A percentile compares a stretch with the other conserved stretches of the same genome.
Conservation (phyloP, 108 stramenopile genomes). For the Nitzschia sp. region DNA sequence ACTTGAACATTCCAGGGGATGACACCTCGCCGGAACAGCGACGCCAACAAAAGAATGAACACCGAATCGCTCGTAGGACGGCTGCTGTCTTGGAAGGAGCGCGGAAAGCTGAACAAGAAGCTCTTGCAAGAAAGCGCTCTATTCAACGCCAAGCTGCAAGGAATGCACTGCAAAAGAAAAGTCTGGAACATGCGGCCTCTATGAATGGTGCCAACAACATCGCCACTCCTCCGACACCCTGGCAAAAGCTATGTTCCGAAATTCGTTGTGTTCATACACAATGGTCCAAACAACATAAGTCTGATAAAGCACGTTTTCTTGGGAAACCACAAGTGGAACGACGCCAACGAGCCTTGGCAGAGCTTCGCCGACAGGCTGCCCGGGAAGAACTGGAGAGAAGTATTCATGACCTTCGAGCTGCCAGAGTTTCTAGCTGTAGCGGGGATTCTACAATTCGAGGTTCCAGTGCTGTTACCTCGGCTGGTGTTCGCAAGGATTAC, state of each 20-base stretch:
- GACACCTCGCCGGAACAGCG: background rate
- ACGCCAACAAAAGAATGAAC: background rate
- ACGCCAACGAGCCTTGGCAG: slow-evolving; percentile 20
- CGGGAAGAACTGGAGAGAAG: slow-evolving; percentile 3
- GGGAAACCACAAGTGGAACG: slow-evolving; percentile 1
- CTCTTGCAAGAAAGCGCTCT: background rate
- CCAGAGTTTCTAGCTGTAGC: background rate
- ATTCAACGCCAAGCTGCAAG: slow-evolving; percentile 7
- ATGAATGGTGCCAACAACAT: background rate
- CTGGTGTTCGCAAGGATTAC: too few species aligned
- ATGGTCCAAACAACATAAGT: too few species aligned
- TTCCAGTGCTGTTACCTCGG: too few species aligned
- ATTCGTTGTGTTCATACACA: too few species aligned
- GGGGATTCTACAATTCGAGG: too few species aligned
- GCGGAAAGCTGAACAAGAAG: slow-evolving; percentile 14
- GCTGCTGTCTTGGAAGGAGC: slow-evolving; percentile 15
- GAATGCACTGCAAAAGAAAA: slow-evolving; percentile 1
- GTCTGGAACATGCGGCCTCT: slow-evolving; percentile 3
- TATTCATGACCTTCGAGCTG: slow-evolving; percentile 8
- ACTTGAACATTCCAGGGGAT: background rate
- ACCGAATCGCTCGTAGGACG: slow-evolving; percentile 6
- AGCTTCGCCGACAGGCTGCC: slow-evolving; percentile 25
- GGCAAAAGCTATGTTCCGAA: too few species aligned
- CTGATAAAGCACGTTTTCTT: background rate
- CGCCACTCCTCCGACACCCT: too few species aligned